phyloP scores from a whole-genome alignment of 164 flowering plant genomes.

The Cinnamomum chago region DNA sequence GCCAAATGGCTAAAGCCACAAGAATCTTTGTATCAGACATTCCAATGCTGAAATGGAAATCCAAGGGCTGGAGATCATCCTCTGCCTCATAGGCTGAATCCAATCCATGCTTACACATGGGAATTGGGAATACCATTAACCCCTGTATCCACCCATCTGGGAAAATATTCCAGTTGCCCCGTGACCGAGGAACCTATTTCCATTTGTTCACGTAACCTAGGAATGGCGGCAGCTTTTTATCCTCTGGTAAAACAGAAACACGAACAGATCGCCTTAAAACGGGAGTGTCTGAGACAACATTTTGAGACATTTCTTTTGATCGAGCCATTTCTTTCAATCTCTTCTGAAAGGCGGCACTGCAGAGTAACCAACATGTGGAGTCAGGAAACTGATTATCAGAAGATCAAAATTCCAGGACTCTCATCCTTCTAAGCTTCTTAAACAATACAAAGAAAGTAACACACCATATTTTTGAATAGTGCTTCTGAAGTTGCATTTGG shows the following conservation, averaged over 20 bases:
- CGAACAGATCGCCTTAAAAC: conserved; percentile 18
- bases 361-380: background rate
- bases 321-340: background rate
- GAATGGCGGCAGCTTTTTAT: conserved; percentile 6
- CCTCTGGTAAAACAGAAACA: conserved; percentile 12
- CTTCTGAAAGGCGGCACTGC: conserved; percentile 17
- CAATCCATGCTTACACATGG: background rate
- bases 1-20: background rate
- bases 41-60: background rate
- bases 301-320: conserved; percentile 8
- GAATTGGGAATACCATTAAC: background rate
- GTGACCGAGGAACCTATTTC: background rate
- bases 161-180: background rate
- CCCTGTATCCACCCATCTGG: background rate
- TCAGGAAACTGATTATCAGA: background rate
- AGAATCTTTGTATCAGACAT: background rate
- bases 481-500: conserved; percentile 11
- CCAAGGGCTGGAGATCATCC: background rate
- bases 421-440: too few relatives aligned
- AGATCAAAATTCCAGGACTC: too few relatives aligned
- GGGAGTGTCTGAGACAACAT: conserved; percentile 6
- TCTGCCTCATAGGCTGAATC: background rate
- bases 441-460: background rate
- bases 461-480: conserved; percentile 19
- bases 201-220: conserved; percentile 12